These are phyloP conservation scores for Metschnikowia dekortorum DNA, from an alignment of 805 yeast genomes.

Conservation along the genomic window DNA sequence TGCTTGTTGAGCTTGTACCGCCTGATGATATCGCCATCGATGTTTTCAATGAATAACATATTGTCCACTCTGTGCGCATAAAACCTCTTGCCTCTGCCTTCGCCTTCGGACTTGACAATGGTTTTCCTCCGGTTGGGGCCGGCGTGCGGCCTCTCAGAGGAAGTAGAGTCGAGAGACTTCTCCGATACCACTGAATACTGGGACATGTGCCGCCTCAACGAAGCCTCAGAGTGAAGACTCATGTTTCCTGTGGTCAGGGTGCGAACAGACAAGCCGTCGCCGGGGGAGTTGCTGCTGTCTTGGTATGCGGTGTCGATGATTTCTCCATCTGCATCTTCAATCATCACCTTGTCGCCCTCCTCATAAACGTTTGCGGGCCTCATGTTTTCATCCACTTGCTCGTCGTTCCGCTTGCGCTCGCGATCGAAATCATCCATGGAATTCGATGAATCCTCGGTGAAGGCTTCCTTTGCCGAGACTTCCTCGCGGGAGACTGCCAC, in stretches of 20 bases:
- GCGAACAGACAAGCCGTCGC: not conserved
- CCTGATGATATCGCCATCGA: slow-evolving; percentile 86
- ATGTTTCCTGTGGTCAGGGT: not conserved
- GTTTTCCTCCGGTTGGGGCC: slow-evolving; percentile 17
- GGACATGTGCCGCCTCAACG: slow-evolving; percentile 35
- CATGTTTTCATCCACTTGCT: slow-evolving; percentile 2
- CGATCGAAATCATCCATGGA: not conserved
- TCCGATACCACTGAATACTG: slow-evolving; percentile 29
- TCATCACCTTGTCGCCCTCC: slow-evolving; percentile 65
- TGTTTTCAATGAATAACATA: slow-evolving; percentile 77
- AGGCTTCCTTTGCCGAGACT: not conserved
- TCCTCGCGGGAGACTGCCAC: slow-evolving; percentile 6
- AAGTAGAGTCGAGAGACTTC: slow-evolving; percentile 2
- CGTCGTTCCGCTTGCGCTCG: not conserved
- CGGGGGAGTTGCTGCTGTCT: slow-evolving; percentile 1
- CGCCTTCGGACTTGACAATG: slow-evolving; percentile 28
- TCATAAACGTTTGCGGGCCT: slow-evolving; percentile 41
- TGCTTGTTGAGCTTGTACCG: slow-evolving; percentile 71
- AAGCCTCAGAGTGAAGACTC: slow-evolving; percentile 38
- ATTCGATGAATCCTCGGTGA: slow-evolving; percentile 3
- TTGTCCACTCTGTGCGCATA: slow-evolving; percentile 80
- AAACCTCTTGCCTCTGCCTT: slow-evolving; percentile 25
- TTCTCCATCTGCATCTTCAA: slow-evolving; percentile 86
- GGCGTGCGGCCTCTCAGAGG: not conserved
- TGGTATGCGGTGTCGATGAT: slow-evolving; percentile 52